Base-by-base conservation (phyloP, 139 green algal genomes). In the Desmodesmus armatus region DNA sequence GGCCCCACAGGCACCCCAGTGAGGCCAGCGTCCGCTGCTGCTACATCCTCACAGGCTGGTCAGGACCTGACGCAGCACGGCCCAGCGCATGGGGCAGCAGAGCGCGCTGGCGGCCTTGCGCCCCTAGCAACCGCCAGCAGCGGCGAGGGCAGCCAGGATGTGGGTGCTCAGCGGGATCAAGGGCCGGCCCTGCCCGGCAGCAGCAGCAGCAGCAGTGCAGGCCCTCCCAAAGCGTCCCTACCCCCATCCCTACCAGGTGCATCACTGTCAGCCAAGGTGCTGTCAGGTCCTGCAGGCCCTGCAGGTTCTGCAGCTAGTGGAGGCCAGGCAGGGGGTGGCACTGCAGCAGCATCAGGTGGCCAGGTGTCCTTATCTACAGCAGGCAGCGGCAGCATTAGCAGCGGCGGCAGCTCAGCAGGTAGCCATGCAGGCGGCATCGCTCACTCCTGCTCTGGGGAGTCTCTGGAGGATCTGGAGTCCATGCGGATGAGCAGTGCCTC, bases 381-480 rank as follows among this genome's bases (percentile, higher is more conserved):
- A 65, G 21, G 53, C 21, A n/a, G n/a, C n/a, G n/a, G n/a, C n/a
- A n/a, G n/a, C n/a, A n/a, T n/a, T n/a, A n/a, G n/a, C 41, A 79
- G 71, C 5, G 27, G 35, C 0, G 37, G 3, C 44, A 82, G 53
- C 33, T 39, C 53, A n/a, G 77, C 58, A 9, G 47, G 63, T 72
- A 31, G 43, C 15, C 43, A 35, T 15, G 49, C 15, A 2, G 58
- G 35, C 55, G 74, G 77, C 77, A 84, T 84, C 27, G 77, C 58
- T 47, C 58, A 84, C 39, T 60, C 77, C 9, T 55, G 47, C 63
- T 41, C 63, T 79, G 80, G 67, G 25, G 80, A 70, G 23, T 85
- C 80, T 0, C 9, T 78, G 35, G 35, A 71, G 37, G 69, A 81
- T n/a, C 37, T 82, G 7, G 70, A 87, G 35, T 15, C 53, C 7